These are phyloP conservation scores for Mycena citricolor DNA, from an alignment of 1,284 basidiomycete genomes.

Conservation along the genomic window DNA sequence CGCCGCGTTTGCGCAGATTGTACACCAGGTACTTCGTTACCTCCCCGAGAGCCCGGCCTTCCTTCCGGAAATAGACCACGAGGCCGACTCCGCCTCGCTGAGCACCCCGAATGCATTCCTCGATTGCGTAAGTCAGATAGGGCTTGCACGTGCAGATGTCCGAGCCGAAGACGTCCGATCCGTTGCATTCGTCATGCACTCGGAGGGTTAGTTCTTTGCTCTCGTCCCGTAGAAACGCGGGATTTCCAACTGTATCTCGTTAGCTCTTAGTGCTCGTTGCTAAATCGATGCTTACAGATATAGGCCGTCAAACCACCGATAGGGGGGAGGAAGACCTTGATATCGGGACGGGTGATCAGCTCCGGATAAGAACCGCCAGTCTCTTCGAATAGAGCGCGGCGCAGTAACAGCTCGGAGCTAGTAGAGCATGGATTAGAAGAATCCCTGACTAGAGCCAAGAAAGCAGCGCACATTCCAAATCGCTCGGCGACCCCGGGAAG, in stretches of 20 bases:
- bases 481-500: conserved; percentile 90
- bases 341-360: conserved; percentile 90
- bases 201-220: conserved; percentile 87
- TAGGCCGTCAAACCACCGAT: conserved; percentile 93
- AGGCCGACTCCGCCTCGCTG: conserved; percentile 91
- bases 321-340: conserved; percentile 94
- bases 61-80: conserved; percentile 94
- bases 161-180: conserved; percentile 86
- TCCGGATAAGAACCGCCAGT: conserved; percentile 97
- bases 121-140: conserved; percentile 90
- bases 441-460: neutral
- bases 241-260: conserved; percentile 69
- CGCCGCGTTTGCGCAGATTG: conserved; percentile 92
- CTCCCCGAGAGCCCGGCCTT: conserved; percentile 90
- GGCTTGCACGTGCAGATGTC: conserved; percentile 97
- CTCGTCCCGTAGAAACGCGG: conserved; percentile 75
- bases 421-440: conserved; percentile 10
- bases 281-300: conserved; percentile 84
- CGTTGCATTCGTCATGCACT: conserved; percentile 94
- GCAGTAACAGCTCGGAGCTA: conserved; percentile 81
- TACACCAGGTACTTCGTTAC: conserved; percentile 94
- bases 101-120: conserved; percentile 80
- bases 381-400: conserved; percentile 91
- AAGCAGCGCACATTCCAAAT: conserved; percentile 74
- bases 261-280: too few relatives aligned